Base-by-base conservation (phyloP, 2,329 filamentous ascomycete genomes). In the Colletotrichum navitas region DNA sequence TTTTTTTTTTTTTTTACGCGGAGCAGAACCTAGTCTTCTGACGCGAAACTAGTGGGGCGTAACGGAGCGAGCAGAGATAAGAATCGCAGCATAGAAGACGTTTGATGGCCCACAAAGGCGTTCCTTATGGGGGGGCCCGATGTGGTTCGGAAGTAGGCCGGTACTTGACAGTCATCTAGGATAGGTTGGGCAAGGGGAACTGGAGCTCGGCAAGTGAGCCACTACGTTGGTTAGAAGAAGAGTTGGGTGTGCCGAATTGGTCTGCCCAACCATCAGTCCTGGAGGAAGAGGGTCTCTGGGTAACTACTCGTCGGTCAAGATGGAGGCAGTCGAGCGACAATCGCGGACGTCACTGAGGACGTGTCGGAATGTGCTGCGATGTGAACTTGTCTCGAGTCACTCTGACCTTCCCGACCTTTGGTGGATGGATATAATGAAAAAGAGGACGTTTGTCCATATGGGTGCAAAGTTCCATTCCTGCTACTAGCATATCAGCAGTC, bases 81-180 rank as follows among this genome's bases (percentile, higher is more conserved):
- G 69, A 32, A 61, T 41, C 39, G 32, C 54, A 47, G 60, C 60
- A 60, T 64, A 63, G 66, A 64, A 64, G 69, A 64, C 39, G 47
- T 52, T 60, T 39, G 39, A 68, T 18, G 55, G 59, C 54, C 69
- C 69, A 69, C 69, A 54, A 34, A 54, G 65, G 65, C 68, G 68
- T 63, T 52, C 59, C 45, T 64, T 36, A 66, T 21, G 47, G 47
- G 58, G 63, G 68, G 64, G 52, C 58, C 58, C 47, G 51, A 65
- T 68, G 65, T 68, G 65, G 65, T 66, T 64, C 69, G 69, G 69
- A 64, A 71, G 65, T 64, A 60, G 54, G 32, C 69, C 69, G 66
- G 69, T 60, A 72, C 16, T 63, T 60, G 54, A 51, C 49, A 63
- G 45, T 34, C 63, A 41, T 67, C 41, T 56, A 49, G 68, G 64